These are phyloP conservation scores for Colletotrichum tofieldiae DNA, from an alignment of 2,329 filamentous ascomycete species.

Conservation along the genomic window DNA sequence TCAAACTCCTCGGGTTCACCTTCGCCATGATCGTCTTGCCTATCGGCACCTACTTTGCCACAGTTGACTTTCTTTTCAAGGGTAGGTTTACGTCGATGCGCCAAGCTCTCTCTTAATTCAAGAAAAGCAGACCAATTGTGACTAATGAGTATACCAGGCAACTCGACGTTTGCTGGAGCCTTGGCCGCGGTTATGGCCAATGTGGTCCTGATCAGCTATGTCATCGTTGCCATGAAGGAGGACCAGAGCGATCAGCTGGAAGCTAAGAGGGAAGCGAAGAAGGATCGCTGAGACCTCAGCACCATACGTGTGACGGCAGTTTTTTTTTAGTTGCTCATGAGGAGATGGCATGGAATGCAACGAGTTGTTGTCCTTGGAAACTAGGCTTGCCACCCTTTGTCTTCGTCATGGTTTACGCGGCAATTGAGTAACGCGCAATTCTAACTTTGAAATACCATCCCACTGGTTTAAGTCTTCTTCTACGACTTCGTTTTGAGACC, in stretches of 20 bases:
- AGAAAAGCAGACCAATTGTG: too few species aligned
- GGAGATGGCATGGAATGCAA: background rate
- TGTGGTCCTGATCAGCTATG: constrained; percentile 89
- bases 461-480: background rate
- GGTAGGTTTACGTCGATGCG: constrained; percentile 65
- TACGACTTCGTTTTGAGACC: background rate
- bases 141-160: constrained; percentile 69
- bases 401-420: background rate
- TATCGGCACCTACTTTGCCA: constrained; percentile 90
- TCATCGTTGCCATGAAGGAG: constrained; percentile 92
- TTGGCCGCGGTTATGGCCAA: constrained; percentile 92
- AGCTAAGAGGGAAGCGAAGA: constrained; percentile 64
- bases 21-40: constrained; percentile 91
- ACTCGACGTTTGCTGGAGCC: constrained; percentile 88
- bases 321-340: background rate
- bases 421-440: background rate
- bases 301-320: background rate
- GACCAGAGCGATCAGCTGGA: constrained; percentile 70
- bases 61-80: constrained; percentile 81
- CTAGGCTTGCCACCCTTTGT: background rate
- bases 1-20: constrained; percentile 92
- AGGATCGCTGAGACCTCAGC: constrained; percentile 57
- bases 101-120: background rate
- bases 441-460: constrained; percentile 3
- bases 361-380: background rate